Evolutionary conservation across 495 filamentous ascomycete genomes (phyloP).

Genomic region (Neurospora sp.): DNA sequence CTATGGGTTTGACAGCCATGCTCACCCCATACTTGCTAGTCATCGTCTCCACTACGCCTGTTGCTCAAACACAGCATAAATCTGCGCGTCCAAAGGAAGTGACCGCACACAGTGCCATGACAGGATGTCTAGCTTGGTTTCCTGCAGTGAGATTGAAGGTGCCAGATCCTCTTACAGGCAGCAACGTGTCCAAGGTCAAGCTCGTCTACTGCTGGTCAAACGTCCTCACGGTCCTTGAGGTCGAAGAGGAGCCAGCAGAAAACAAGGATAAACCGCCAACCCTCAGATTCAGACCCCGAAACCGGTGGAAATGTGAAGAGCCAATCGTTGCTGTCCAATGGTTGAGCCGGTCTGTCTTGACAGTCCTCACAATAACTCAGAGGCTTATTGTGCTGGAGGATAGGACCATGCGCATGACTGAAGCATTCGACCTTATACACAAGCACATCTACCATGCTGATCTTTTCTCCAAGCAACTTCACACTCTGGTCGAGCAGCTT

Average conservation of each 20-base stretch:
- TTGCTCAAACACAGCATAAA: constrained; percentile 95
- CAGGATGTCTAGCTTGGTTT: constrained; percentile 93
- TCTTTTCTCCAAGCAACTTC: constrained; percentile 73
- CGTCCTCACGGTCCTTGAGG: constrained; percentile 81
- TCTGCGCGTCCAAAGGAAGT: constrained; percentile 82
- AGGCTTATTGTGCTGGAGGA: constrained; percentile 89
- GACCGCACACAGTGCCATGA: constrained; percentile 79
- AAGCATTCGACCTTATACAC: constrained; percentile 84
- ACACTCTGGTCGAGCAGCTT: constrained; percentile 72
- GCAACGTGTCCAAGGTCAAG: constrained; percentile 60
- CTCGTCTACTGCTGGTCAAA: constrained; percentile 99
- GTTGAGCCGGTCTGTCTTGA: constrained; percentile 88
- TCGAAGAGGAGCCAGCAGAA: constrained; percentile 62
- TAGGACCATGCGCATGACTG: constrained; percentile 74
- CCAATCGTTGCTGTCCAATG: constrained; percentile 95
- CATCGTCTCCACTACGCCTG: constrained; percentile 89
- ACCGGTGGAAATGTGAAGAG: constrained; percentile 88
- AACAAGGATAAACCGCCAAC: constrained; percentile 59
- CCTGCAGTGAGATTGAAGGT: constrained; percentile 87
- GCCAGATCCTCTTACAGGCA: constrained; percentile 45
- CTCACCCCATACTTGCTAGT: constrained; percentile 92
- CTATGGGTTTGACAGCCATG: constrained; percentile 86
- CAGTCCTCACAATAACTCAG: constrained; percentile 86
- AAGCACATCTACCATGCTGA: constrained; percentile 89
- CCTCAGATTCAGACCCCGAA: constrained; percentile 71